These are phyloP conservation scores for Juglanconis juglandina DNA, from an alignment of 2,329 filamentous ascomycete genomes.

Conservation along the genomic window DNA sequence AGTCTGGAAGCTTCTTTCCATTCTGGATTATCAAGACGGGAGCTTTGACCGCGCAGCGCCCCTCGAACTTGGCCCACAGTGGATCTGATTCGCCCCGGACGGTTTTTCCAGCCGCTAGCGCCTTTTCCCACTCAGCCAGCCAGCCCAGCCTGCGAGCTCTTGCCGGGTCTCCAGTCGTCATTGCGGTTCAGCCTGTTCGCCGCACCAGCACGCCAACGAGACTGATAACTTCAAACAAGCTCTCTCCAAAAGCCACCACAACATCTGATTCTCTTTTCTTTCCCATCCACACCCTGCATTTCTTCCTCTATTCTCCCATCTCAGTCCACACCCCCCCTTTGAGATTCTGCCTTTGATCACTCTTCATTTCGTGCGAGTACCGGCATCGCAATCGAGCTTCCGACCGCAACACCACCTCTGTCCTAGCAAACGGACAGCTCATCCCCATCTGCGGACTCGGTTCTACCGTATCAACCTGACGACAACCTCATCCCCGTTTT, in stretches of 20 bases:
- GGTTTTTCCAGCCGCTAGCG: conserved; percentile 12
- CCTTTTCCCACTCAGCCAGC: not conserved
- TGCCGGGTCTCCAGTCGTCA: conserved; percentile 11
- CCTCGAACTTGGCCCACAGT: not conserved
- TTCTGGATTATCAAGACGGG: conserved; percentile 23
- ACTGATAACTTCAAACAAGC: not conserved
- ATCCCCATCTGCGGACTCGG: not conserved
- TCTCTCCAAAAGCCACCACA: not conserved
- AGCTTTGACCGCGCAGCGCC: conserved; percentile 22
- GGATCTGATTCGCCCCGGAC: conserved; percentile 13
- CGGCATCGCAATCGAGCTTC: conserved; percentile 1
- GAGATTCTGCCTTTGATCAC: not conserved
- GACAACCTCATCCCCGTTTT: conserved; percentile 5
- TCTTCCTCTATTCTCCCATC: not conserved
- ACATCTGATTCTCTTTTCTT: conserved; percentile 1
- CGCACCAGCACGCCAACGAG: not conserved
- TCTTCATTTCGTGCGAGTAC: not conserved
- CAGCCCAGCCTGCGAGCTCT: conserved; percentile 13
- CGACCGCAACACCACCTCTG: conserved; percentile 3
- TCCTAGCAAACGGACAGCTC: conserved; percentile 9
- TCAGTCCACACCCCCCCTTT: not conserved
- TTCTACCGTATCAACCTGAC: conserved; percentile 7
- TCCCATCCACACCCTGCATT: not conserved
- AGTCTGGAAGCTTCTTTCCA: not conserved
- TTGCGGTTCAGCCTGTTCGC: too few species aligned